Evolutionary conservation across 1,284 basidiomycete genomes (phyloP), one percentile per base, ranked within the genome.

Genomic region (Ganoderma lucidum): DNA sequence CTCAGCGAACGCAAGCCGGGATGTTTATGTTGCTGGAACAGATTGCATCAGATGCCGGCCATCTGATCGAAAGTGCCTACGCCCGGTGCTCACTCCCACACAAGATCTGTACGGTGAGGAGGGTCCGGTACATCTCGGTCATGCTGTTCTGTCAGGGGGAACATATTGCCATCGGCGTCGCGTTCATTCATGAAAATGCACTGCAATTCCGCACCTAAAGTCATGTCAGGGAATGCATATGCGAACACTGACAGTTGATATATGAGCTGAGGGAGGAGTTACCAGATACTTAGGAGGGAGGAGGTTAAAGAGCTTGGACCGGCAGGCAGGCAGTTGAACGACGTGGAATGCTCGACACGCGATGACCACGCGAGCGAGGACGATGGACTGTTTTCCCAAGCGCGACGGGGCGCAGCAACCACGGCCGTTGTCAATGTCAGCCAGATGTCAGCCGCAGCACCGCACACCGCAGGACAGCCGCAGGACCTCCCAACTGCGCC

Each of bases 331-430:
- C 23, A 23, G 23, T 23, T 23, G 23, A 23, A 23, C 23, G 23
- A 23, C 23, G 23, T 23, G 23, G 23, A 35, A 35, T 35, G 35
- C 35, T 35, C 35, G 35, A 17, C 55, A 56, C 55, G 32, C 55
- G 55, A 32, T 0, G 55, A 19, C 55, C 55, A 56, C 55, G 32
- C 55, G 55, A 56, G 55, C 55, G 55, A 56, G 55, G 30, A 56
- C 15, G 55, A 32, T 6, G 28, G 12, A 17, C 23, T 28, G 30
- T 9, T 14, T 32, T 12, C 30, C 55, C 28, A 19, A 14, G 15
- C 17, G 48, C 48, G 28, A 15, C 48, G 48, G 12, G 48, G 48
- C 48, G 48, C 48, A 51, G 48, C 48, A 51, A 23, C 48, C 23
- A 23, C 23, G 23, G 23, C 23, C 23, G 23, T 23, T 23, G 23